A percentile compares a stretch with the other conserved stretches of the same genome.
Evolutionary conservation across 257 asterid species (phyloP).

Genomic region (Forsythia viridissima): DNA sequence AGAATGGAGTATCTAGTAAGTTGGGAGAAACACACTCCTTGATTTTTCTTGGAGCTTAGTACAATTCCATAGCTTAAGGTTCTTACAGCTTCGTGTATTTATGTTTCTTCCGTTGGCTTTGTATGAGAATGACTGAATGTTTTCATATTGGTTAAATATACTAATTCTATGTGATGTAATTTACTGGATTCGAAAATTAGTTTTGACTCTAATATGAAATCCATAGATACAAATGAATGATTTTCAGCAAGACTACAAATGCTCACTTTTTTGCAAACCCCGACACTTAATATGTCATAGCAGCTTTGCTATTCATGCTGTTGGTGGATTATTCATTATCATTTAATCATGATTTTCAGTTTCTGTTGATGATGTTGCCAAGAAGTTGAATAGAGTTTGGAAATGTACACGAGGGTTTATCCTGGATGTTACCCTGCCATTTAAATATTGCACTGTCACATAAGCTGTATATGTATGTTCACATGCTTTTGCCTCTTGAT

Average conservation of each 20-base stretch:
- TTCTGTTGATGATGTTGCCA: constrained; percentile 13
- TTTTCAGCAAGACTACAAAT: constrained; percentile 1
- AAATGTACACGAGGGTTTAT: background rate
- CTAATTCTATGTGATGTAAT: constrained; percentile 13
- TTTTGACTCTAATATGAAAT: too few species aligned
- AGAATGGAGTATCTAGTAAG: constrained; percentile 6
- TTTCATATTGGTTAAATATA: background rate
- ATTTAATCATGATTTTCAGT: background rate
- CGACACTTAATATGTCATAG: background rate
- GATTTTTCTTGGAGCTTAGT: constrained; percentile 20
- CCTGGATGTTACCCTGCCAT: constrained; percentile 4
- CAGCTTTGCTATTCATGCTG: background rate
- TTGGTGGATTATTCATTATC: constrained; percentile 11
- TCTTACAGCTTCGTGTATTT: constrained; percentile 8
- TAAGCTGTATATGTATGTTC: constrained; percentile 1
- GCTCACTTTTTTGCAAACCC: constrained; percentile 4
- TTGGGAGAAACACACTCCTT: background rate
- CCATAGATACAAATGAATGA: background rate
- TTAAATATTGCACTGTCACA: background rate
- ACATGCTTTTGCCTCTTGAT: background rate
- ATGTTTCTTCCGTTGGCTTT: background rate
- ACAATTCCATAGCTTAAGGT: constrained; percentile 21
- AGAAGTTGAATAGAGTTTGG: background rate
- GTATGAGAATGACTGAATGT: constrained; percentile 8
- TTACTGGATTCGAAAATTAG: background rate